Evolutionary conservation across 148 eudicot genomes (phyloP), one percentile per base, ranked within the genome.

Genomic region (Simmondsia chinensis): DNA sequence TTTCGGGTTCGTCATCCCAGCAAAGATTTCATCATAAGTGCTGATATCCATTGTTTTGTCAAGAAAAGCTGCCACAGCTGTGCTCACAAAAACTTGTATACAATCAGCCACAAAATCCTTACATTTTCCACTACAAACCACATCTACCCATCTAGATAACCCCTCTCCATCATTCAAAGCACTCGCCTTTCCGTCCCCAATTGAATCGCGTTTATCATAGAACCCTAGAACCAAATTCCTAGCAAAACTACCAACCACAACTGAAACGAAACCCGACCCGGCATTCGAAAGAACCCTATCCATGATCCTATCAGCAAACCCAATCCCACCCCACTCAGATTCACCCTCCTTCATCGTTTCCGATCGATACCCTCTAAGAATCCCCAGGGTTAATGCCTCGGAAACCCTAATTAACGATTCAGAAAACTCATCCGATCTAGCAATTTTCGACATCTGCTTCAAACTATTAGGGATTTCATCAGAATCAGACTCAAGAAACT

Each of bases 171-270:
- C 56, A 25, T 17, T 2, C 10, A 45, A 13, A 46, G 6, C 48
- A 30, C 49, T 37, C 20, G 28, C 50, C 11, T 54, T 29, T 14
- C 49, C 23, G 19, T 50, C 33, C 14, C 47, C 71, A 56, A 32
- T 51, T 9, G 40, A 65, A 3, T 42, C 63, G 9, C 52, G 50
- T 40, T 22, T 50, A 0, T 69, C 49, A 43, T 64, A 71, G 57
- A 72, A 72, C 5, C 72, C 94, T 50, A 64, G 56, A 39, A 88
- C 94, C 64, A 88, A 47, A 60, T 88, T 83, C 38, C 83, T 68
- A 0, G 96, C 96, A 64, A 83, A 80, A 49, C 94, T 88, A 15
- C 96, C 96, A 48, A 68, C 83, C 49, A 88, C 65, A 42, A 66
- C 77, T 3, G 96, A 83, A 47, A 58, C 91, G 64, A 88, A 88